phyloP scores from a whole-genome alignment of 2,329 filamentous ascomycete species.

The Lasiodiplodia gonubiensis region DNA sequence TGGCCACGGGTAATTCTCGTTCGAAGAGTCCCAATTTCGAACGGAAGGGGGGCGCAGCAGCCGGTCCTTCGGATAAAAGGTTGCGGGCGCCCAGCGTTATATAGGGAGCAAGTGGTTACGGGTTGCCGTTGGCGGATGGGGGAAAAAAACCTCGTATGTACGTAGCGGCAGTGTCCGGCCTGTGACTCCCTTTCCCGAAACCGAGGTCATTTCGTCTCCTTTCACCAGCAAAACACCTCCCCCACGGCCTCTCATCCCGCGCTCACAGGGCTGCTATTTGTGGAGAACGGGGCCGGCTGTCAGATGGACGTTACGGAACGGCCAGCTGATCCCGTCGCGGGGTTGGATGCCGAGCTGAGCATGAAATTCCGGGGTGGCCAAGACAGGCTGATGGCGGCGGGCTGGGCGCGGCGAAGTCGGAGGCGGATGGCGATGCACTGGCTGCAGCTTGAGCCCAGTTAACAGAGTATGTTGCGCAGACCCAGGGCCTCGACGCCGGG shows the following conservation, averaged over 20 bases:
- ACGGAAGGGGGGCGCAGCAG: background rate
- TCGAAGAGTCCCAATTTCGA: background rate
- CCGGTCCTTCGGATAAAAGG: background rate
- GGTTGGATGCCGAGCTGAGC: constrained; percentile 1
- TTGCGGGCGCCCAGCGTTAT: constrained; percentile 16
- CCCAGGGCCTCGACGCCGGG: background rate
- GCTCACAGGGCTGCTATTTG: background rate
- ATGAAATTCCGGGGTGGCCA: background rate
- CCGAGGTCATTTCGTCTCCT: constrained; percentile 2
- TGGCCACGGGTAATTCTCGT: background rate
- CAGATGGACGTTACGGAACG: background rate
- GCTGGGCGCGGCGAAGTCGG: background rate
- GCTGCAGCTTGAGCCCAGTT: background rate
- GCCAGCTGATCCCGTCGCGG: constrained; percentile 16
- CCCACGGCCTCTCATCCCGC: background rate
- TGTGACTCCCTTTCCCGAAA: background rate
- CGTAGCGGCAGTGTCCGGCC: background rate
- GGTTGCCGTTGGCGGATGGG: constrained; percentile 3
- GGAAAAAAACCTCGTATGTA: background rate
- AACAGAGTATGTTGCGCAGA: background rate
- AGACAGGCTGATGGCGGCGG: background rate
- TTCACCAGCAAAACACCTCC: background rate
- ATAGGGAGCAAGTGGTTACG: constrained; percentile 20
- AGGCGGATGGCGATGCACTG: background rate
- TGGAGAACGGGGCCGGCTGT: background rate